Base-by-base conservation (phyloP, 2,329 filamentous ascomycete species). In the Alternaria brassicae region DNA sequence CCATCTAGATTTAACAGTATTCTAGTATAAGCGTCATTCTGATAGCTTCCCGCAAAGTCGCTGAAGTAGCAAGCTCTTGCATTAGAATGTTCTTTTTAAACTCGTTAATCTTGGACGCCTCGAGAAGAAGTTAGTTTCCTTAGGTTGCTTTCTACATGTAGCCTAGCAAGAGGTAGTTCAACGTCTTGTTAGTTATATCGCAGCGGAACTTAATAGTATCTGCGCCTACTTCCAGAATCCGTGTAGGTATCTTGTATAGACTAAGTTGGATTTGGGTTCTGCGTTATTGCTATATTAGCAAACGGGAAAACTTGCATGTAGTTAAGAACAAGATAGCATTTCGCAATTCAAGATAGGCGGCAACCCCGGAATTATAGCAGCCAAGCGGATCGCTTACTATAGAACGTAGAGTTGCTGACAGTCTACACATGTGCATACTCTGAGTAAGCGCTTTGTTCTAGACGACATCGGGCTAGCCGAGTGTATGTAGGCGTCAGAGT, bases 1-100 rank as follows among this genome's bases (percentile, higher is more conserved):
- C 69, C 9, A 72, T 70, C 69, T 68, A 72, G 1, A 72, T 37
- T 39, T 69, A 71, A 7, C 53, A 6, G 54, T 65, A 50, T 2
- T 63, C 63, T 0, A 73, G 55, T 1, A 30, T 30, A 2, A 52
- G 19, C 0, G 68, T 68, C 1, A 65, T 40, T 8, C 23, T 27
- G 3, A 71, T 51, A 0, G 66, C 68, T 36, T 72, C 70, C 3
- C 17, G 8, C 15, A 62, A 72, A 15, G 44, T 61, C 1, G 19
- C 13, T 4, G 66, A 59, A 3, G 55, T 15, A 1, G 39, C 25
- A 1, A 69, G 30, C 4, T 60, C 2, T 1, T 34, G 5, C 2
- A 23, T 27, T 12, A 57, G 53, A 7, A 65, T 34, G 2, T 52
- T 30, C 7, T 36, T 12, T 27, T 63, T 19, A 1, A 61, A 63